Evolutionary conservation across 139 green algal species (phyloP), one percentile per base, ranked within the genome.

Genomic region (Micromonas commoda): DNA sequence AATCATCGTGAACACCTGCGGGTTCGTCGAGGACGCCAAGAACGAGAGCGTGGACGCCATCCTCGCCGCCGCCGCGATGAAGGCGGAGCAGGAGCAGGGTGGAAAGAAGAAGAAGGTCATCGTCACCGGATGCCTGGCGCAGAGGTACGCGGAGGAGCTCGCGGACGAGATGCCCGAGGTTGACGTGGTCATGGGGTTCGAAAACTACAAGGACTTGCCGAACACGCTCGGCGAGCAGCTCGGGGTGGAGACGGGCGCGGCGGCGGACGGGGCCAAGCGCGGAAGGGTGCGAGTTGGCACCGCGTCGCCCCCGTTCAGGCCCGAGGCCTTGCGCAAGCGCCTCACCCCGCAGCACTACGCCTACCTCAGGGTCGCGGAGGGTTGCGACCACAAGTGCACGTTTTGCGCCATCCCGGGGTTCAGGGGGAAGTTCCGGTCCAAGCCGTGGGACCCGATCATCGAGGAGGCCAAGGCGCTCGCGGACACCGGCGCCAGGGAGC

Each of bases 371-470:
- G 90, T 97, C 45, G 91, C 91, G 1, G 92, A 97, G 82, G 92
- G 92, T 13, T 97, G 92, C 87, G 89, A 91, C 85, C 92, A 96
- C 78, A 86, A 86, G 4, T 97, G 92, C 88, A 94, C 87, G 53
- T 97, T 97, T 83, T 97, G 92, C 72, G 88, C 90, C 21, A 97
- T 97, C 67, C 92, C 92, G 1, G 84, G 85, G 31, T 93, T 96
- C 75, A 86, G 92, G 35, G 92, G 92, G 69, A 93, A 93, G 82
- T 96, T 96, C 85, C 80, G 91, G n/a, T 90, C 79, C 75, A 96
- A 96, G 82, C 85, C 88, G 1, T 94, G 85, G 83, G 76, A 86
- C 28, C 60, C 76, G 13, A 70, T 94, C 66, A 54, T 95, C 53
- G 87, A 89, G 16, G 92, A 97, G 81, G 92, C 91, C 0, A 29